A percentile compares a stretch with the other conserved stretches of the same genome.
Evolutionary conservation across 306 rosid genomes (phyloP).

Genomic region (Quercus cerris): DNA sequence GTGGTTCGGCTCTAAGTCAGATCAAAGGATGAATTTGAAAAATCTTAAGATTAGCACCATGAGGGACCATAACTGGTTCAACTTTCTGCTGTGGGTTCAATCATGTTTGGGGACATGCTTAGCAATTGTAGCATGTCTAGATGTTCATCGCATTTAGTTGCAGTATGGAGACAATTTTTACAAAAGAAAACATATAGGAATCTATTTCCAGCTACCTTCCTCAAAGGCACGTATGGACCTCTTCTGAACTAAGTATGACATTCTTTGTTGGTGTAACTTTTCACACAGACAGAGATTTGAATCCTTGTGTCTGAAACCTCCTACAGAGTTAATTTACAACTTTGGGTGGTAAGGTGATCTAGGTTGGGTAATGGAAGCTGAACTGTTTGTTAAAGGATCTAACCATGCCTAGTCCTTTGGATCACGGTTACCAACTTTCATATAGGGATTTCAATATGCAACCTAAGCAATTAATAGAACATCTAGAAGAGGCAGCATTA

Average conservation of each 20-base stretch:
- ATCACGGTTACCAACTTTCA: not conserved
- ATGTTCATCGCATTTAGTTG: not conserved
- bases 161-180: not conserved
- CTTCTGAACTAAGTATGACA: not conserved
- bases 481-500: not conserved
- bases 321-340: not conserved
- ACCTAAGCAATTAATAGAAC: not conserved
- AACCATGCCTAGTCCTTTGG: not conserved
- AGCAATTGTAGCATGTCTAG: not conserved
- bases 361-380: not conserved
- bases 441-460: not conserved
- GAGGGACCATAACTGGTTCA: too few species aligned
- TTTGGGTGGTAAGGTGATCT: not conserved
- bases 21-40: too few species aligned
- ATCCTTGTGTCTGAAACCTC: not conserved
- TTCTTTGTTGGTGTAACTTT: not conserved
- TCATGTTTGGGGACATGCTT: not conserved
- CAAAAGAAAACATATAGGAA: not conserved
- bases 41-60: too few species aligned
- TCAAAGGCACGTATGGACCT: not conserved
- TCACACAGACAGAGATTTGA: not conserved
- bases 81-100: too few species aligned
- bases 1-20: not conserved
- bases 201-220: not conserved
- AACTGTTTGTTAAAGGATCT: not conserved